Conservation (phyloP, 768 basidiomycete species). For the Pleurotus ostreatus region DNA sequence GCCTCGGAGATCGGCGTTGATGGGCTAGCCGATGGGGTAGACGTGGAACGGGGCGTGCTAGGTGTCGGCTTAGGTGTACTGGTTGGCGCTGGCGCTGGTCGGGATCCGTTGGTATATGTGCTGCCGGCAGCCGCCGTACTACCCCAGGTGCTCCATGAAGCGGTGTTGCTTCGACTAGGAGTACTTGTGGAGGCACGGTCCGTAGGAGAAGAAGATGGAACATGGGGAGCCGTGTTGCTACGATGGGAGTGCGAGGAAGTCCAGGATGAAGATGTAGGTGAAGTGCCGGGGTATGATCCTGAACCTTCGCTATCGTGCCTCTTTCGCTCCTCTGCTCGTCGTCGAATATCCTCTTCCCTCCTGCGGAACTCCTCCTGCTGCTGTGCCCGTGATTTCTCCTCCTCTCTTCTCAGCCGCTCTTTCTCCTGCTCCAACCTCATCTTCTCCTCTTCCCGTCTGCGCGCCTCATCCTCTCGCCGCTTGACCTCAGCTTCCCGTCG, state of each 20-base stretch:
- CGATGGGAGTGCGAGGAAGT: slow-evolving; percentile 21
- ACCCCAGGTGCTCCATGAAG: slow-evolving; percentile 8
- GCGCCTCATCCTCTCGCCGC: slow-evolving; percentile 27
- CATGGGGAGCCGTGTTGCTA: slow-evolving; percentile 23
- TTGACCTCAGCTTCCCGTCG: slow-evolving; percentile 31
- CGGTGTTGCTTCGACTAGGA: slow-evolving; percentile 6
- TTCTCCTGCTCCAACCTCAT: slow-evolving; percentile 18
- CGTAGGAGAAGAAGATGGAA: slow-evolving; percentile 24
- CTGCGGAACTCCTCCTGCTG: slow-evolving; percentile 38
- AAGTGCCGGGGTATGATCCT: slow-evolving; percentile 21
- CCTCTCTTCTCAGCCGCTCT: slow-evolving; percentile 18
- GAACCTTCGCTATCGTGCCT: slow-evolving; percentile 31
- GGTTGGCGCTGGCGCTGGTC: neutral
- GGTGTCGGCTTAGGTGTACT: neutral
- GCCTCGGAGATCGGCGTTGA: slow-evolving; percentile 32
- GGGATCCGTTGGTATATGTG: slow-evolving; percentile 3
- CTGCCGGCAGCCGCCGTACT: neutral
- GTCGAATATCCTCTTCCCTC: slow-evolving; percentile 39
- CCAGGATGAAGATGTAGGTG: slow-evolving; percentile 24
- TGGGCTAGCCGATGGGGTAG: slow-evolving; percentile 23
- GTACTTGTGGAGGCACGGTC: slow-evolving; percentile 24
- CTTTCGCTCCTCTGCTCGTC: slow-evolving; percentile 41
- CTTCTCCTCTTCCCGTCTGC: slow-evolving; percentile 20
- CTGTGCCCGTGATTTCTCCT: slow-evolving; percentile 24
- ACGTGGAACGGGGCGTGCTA: slow-evolving; percentile 11